phyloP scores from a whole-genome alignment of 192 early-diverging fungal species.

The Coemansia sp. region DNA sequence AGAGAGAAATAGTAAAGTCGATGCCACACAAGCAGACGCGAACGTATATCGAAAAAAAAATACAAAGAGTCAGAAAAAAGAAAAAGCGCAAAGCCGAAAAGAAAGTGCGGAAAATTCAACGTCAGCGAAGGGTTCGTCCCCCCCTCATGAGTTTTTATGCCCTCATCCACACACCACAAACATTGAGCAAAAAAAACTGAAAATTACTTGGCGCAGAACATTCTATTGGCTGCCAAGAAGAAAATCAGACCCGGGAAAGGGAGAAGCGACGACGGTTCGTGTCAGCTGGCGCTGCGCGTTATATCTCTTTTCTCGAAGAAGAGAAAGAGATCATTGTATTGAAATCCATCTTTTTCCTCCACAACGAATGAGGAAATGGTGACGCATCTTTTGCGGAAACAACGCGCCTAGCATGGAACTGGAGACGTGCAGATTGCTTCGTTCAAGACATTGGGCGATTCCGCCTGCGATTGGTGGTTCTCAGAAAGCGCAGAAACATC shows the following conservation, averaged over 20 bases:
- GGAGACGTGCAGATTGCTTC: no score
- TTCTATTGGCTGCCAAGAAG: no score
- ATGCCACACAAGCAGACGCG: not conserved
- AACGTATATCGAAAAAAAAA: not conserved
- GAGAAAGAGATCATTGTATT: not conserved
- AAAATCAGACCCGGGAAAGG: no score
- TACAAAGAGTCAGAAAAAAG: not conserved
- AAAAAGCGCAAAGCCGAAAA: conserved; percentile 3
- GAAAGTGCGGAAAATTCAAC: conserved; percentile 5
- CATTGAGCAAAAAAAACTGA: no score
- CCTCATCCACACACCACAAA: not conserved
- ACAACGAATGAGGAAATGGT: no score
- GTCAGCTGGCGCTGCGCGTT: no score
- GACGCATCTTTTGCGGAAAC: not conserved
- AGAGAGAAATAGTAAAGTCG: conserved; percentile 9
- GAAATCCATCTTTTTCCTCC: no score
- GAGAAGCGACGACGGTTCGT: no score
- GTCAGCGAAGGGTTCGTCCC: not conserved
- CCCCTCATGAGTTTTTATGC: not conserved
- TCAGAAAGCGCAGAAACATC: not conserved
- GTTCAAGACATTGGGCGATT: no score
- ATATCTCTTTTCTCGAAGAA: not conserved
- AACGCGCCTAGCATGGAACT: not conserved
- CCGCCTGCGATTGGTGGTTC: not conserved
- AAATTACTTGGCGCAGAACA: no score